Base-by-base conservation (phyloP, 2,329 filamentous ascomycete genomes). In the Verticillium zaregamsianum region DNA sequence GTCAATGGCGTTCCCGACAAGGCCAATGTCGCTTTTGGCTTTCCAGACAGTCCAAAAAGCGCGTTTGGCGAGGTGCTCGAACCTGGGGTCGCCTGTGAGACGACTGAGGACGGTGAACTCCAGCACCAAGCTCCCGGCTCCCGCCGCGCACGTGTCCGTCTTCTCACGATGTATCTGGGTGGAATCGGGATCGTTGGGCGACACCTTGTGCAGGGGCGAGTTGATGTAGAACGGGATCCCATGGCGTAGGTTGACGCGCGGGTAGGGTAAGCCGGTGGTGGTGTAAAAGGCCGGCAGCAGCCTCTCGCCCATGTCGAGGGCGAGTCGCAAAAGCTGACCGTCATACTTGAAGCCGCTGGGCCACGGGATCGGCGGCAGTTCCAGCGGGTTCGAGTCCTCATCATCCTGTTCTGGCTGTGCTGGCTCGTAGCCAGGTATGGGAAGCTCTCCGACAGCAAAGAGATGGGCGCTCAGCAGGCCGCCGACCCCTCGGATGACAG, bases 41-140 rank as follows among this genome's bases (percentile, higher is more conserved):
- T 89, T 82, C 95, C 95, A 99, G n/a, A 99, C 92, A 28, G 93
- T 90, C 93, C 94, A 97, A 70, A 99, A 99, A 0, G 95, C 94
- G 61, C 91, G 83, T 75, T 98, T 98, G 1, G 92, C 94, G 17
- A 91, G 83, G 70, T 90, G 87, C 74, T 99, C 95, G 69, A 96
- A 99, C n/a, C 91, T 86, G 11, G 83, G 79, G 71, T 98, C 92
- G 12, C 91, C 92, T 0, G 92, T 96, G 56, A 99, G 80, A 28
- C 95, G 86, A 70, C 93, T 97, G 56, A 99, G 81, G 0, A 93
- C 92, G 0, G 93, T 91, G 67, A 98, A 97, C 72, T 99, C 95
- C 1, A 99, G 83, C 3, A 97, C 92, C 31, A 99, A 80, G 73
- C 93, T 98, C 60, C 93, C 95, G n/a, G 95, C 95, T 54, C 95